A percentile compares a stretch with the other conserved stretches of the same genome.
phyloP scores from a whole-genome alignment of 78 protist species.

The Cavenderia fasciculata region DNA sequence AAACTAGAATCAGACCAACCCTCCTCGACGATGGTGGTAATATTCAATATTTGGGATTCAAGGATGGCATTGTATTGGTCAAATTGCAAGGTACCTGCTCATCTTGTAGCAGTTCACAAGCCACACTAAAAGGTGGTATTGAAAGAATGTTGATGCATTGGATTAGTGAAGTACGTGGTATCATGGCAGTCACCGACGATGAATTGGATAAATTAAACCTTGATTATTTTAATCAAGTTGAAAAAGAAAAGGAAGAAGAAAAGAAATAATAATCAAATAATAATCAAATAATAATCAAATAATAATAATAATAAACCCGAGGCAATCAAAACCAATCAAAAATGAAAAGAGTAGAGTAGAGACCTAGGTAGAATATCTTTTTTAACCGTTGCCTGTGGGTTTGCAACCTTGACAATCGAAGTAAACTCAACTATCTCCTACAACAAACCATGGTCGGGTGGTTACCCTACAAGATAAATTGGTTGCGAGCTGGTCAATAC shows the following conservation, averaged over 20 bases:
- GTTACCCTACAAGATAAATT: too few species aligned
- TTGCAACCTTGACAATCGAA: too few species aligned
- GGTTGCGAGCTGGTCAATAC: too few species aligned
- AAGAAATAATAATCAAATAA: background rate
- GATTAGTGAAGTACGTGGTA: constrained; percentile 88
- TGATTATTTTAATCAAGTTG: constrained; percentile 55
- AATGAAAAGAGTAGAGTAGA: too few species aligned
- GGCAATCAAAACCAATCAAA: too few species aligned
- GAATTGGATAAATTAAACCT: constrained; percentile 52
- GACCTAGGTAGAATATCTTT: too few species aligned
- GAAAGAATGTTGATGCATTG: constrained; percentile 95
- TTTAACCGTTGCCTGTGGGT: too few species aligned
- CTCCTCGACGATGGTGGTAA: constrained; percentile 95
- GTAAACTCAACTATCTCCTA: too few species aligned
- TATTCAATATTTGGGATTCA: constrained; percentile 83
- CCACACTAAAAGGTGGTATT: constrained; percentile 92
- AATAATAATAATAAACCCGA: too few species aligned
- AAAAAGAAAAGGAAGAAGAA: background rate
- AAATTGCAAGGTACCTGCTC: constrained; percentile 85
- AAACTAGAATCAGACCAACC: constrained; percentile 90
- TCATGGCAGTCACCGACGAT: constrained; percentile 57
- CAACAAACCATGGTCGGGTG: too few species aligned
- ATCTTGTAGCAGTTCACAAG: constrained; percentile 83
- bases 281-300: too few species aligned
- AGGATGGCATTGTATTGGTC: constrained; percentile 86